Evolutionary conservation across 2,329 filamentous ascomycete species (phyloP), one percentile per base, ranked within the genome.

Genomic region (Diaporthe ilicicola): DNA sequence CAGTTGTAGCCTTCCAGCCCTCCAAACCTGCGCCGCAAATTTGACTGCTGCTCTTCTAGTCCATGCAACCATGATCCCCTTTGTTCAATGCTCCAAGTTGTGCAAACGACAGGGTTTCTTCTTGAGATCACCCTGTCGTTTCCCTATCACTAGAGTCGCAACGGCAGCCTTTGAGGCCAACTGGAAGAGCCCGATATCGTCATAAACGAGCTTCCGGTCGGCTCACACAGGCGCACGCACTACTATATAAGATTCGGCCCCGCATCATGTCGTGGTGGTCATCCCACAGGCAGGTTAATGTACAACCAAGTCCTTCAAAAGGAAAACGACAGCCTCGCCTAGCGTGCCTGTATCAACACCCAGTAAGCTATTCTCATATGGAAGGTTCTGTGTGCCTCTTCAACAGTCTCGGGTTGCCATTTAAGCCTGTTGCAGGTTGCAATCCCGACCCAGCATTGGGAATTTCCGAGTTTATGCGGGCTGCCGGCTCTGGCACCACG

Each of bases 1-100:
- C 7, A 22, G n/a, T 19, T 22, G n/a, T 4, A 50, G 59, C 29
- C 39, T 22, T 59, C 7, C 53, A 39, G 50, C 27, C 50, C 10
- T 19, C 27, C 5, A 10, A 59, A 15, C 22, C 53, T 67, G 65
- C 19, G 10, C 53, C 1, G 24, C 3, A 12, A 50, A 22, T 59
- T 50, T n/a, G 8, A 37, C 4, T 59, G 53, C 53, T 68, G 53
- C 24, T 68, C 29, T 24, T 67, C 50, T 59, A 29, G 44, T 39
- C 44, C 51, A 50, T 32, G 53, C 48, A 53, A 51, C 17, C 39
- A 4, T 37, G 32, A 42, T 8, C 32, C 48, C 5, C 5, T 15
- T 22, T 67, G n/a, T 2, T 53, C 22, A 10, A 39, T 56, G 10
- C 8, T 42, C 34, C 6, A 17, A 24, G 17, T 54, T 19, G 19